Percentiles rank a stretch among this genome's conserved stretches.
phyloP scores from a whole-genome alignment of 768 basidiomycete genomes.

The Termitomyces sp. region DNA sequence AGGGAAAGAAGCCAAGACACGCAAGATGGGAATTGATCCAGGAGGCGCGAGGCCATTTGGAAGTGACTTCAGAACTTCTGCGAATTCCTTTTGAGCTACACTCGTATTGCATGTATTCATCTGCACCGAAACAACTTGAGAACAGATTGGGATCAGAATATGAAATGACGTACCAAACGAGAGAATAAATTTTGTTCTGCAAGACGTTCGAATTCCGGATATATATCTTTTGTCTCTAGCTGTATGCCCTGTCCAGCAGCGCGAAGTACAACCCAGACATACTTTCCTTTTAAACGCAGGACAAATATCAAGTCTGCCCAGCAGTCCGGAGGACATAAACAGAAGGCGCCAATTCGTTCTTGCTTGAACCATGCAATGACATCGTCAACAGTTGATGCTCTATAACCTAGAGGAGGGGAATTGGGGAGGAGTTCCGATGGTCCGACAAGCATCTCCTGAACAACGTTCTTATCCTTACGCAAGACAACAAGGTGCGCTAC shows the following conservation, averaged over 20 bases:
- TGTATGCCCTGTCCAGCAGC: not conserved
- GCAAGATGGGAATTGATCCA: not conserved
- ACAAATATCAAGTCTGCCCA: not conserved
- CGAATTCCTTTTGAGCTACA: not conserved
- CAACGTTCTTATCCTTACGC: not conserved
- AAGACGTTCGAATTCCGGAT: not conserved
- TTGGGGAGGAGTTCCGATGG: not conserved
- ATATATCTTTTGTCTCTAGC: not conserved
- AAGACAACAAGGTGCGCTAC: not conserved
- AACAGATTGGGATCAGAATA: not conserved
- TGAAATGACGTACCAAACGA: not conserved
- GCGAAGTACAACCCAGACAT: not conserved
- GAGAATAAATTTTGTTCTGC: not conserved
- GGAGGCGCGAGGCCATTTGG: not conserved
- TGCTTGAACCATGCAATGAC: not conserved
- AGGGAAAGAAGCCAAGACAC: not conserved
- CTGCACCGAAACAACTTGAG: not conserved
- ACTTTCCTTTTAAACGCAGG: not conserved
- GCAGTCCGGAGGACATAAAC: not conserved
- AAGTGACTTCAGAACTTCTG: not conserved
- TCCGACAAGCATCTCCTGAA: not conserved
- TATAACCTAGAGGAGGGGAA: slow-evolving; percentile 4
- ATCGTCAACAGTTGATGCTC: not conserved
- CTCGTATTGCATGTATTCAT: not conserved
- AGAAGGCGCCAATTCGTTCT: not conserved